Evolutionary conservation across 345 rosid genomes (phyloP).

Genomic region (Abelmoschus esculentus): DNA sequence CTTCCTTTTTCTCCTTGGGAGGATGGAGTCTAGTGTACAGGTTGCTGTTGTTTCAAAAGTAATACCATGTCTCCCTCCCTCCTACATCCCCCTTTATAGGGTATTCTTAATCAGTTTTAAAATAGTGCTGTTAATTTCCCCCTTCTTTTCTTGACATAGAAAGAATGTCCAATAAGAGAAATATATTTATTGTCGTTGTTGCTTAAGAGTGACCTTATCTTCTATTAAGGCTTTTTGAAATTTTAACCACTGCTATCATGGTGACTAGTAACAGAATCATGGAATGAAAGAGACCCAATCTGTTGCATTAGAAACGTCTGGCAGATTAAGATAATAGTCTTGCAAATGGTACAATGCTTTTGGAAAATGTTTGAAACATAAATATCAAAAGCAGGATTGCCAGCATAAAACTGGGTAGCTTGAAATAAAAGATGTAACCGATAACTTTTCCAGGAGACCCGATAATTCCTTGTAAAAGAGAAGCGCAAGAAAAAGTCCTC

Average conservation of each 20-base stretch:
- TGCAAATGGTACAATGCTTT: neutral
- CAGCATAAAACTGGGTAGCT: neutral
- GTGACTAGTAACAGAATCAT: neutral
- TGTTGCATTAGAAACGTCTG: neutral
- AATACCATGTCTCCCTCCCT: neutral
- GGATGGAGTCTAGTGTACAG: neutral
- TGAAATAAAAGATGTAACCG: neutral
- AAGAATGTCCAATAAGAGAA: neutral
- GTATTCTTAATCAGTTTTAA: conserved; percentile 1
- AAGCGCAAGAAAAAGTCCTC: neutral
- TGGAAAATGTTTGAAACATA: neutral
- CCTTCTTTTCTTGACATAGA: neutral
- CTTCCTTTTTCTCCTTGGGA: neutral
- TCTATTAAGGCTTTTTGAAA: neutral
- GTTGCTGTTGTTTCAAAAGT: neutral
- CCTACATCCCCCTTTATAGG: neutral
- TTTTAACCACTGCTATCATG: neutral
- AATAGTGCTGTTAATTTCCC: neutral
- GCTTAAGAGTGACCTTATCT: neutral
- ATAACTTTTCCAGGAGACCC: neutral
- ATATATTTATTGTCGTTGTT: neutral
- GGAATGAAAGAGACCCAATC: neutral
- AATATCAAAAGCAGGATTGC: neutral
- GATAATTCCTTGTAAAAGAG: neutral
- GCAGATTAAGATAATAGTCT: neutral